Evolutionary conservation across 345 rosid species (phyloP).

Genomic region (Raphanus sativus): DNA sequence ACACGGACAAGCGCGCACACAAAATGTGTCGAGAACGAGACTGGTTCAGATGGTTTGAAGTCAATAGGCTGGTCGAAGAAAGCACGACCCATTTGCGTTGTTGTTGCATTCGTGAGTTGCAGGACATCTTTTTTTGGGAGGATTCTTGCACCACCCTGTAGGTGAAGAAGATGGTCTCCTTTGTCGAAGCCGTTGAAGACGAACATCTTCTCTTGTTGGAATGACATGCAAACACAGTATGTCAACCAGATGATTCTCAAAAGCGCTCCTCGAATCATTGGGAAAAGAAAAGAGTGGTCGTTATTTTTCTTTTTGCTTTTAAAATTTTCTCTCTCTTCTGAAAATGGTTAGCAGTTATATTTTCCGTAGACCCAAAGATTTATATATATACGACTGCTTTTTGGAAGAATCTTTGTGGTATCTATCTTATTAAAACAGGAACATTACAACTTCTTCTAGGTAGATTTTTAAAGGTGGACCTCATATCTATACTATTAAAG

Average conservation of each 20-base stretch:
- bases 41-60: slow-evolving; percentile 42
- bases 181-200: slow-evolving; percentile 45
- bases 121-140: slow-evolving; percentile 38
- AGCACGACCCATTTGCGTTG: slow-evolving; percentile 42
- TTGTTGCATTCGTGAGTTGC: slow-evolving; percentile 54
- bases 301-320: not conserved
- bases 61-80: slow-evolving; percentile 41
- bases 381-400: not conserved
- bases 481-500: too few species aligned
- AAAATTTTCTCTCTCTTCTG: not conserved
- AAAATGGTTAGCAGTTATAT: not conserved
- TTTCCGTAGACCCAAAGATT: slow-evolving; percentile 19
- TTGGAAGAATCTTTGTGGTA: slow-evolving; percentile 31
- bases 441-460: too few species aligned
- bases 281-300: not conserved
- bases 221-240: slow-evolving; percentile 22
- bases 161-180: slow-evolving; percentile 28
- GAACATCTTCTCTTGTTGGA: slow-evolving; percentile 36
- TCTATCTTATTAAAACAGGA: too few species aligned
- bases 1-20: slow-evolving; percentile 44
- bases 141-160: slow-evolving; percentile 44
- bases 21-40: slow-evolving; percentile 44
- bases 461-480: too few species aligned
- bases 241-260: slow-evolving; percentile 11
- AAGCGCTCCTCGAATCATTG: slow-evolving; percentile 36